phyloP scores from a whole-genome alignment of 352 stramenopile species.

The Phytophthora vignae region DNA sequence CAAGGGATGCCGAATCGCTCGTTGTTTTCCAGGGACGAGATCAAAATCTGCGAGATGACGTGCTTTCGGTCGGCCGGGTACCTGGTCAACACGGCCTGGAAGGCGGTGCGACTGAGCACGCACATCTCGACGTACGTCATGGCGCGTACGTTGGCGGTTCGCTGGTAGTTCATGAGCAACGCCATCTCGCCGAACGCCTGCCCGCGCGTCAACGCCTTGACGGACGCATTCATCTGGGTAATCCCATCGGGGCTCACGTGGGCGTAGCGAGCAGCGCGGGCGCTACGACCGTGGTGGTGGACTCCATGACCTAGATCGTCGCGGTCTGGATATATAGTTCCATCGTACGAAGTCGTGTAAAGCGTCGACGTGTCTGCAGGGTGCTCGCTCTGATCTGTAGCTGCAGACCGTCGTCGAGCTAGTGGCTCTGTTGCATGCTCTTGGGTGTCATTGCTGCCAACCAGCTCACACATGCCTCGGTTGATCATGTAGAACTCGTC shows the following conservation, averaged over 20 bases:
- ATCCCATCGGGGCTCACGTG: constrained; percentile 21
- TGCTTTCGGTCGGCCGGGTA: constrained; percentile 42
- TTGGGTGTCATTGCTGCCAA: constrained; percentile 28
- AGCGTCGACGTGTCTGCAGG: constrained; percentile 27
- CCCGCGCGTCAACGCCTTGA: constrained; percentile 33
- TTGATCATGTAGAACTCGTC: constrained; percentile 78
- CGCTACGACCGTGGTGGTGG: constrained; percentile 4
- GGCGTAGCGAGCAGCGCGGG: constrained; percentile 11
- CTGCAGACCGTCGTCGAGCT: constrained; percentile 20
- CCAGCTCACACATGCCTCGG: constrained; percentile 53
- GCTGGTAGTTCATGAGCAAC: constrained; percentile 57
- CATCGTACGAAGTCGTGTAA: constrained; percentile 33
- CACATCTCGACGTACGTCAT: constrained; percentile 61
- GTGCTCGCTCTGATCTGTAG: constrained; percentile 14
- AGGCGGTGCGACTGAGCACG: constrained; percentile 42
- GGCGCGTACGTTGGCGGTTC: constrained; percentile 49
- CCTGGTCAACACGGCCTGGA: constrained; percentile 41
- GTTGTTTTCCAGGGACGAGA: constrained; percentile 43
- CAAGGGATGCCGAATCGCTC: constrained; percentile 39
- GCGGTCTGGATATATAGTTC: constrained; percentile 26
- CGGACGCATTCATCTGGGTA: constrained; percentile 1
- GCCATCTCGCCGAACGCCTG: constrained; percentile 62
- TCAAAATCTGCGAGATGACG: constrained; percentile 47
- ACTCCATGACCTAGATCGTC: constrained; percentile 12
- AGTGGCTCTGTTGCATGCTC: constrained; percentile 34